Evolutionary conservation across 2,329 filamentous ascomycete genomes (phyloP).

Genomic region (Setomelanomma holmii): DNA sequence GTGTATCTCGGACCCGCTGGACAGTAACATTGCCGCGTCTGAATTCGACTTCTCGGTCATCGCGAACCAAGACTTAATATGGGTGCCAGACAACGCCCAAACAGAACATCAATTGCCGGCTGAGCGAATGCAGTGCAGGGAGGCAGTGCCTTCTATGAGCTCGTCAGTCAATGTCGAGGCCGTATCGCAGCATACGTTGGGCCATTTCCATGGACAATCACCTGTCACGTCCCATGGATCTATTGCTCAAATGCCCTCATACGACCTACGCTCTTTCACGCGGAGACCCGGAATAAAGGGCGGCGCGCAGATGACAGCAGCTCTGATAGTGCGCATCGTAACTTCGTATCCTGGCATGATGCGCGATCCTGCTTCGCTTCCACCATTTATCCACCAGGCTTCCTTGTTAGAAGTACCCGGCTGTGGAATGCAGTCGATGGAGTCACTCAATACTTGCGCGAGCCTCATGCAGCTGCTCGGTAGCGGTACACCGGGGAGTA

Average conservation of each 20-base stretch:
- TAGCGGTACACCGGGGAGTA: conserved; percentile 39
- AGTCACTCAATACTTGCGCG: conserved; percentile 53
- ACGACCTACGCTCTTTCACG: conserved; percentile 33
- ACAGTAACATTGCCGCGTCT: too few relatives aligned
- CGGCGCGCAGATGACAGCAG: conserved; percentile 43
- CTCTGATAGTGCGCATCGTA: conserved; percentile 50
- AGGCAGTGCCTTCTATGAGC: too few relatives aligned
- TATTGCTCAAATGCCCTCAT: conserved; percentile 32
- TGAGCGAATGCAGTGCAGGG: too few relatives aligned
- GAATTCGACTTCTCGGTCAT: too few relatives aligned
- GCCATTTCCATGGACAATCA: too few relatives aligned
- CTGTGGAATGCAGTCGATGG: conserved; percentile 34
- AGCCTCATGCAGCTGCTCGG: conserved; percentile 52
- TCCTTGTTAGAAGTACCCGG: conserved; percentile 20
- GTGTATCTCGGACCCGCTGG: too few relatives aligned
- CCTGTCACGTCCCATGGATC: too few relatives aligned
- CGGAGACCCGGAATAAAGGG: conserved; percentile 29
- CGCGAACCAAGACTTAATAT: too few relatives aligned
- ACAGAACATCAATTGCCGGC: too few relatives aligned
- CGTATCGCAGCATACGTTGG: too few relatives aligned
- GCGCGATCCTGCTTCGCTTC: conserved; percentile 46
- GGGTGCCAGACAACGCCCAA: too few relatives aligned
- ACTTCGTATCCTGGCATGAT: conserved; percentile 55
- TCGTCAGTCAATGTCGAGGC: too few relatives aligned
- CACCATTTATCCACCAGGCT: conserved; percentile 53